Conservation (phyloP, 495 filamentous ascomycete species). For the Thermochaetoides thermophila region DNA sequence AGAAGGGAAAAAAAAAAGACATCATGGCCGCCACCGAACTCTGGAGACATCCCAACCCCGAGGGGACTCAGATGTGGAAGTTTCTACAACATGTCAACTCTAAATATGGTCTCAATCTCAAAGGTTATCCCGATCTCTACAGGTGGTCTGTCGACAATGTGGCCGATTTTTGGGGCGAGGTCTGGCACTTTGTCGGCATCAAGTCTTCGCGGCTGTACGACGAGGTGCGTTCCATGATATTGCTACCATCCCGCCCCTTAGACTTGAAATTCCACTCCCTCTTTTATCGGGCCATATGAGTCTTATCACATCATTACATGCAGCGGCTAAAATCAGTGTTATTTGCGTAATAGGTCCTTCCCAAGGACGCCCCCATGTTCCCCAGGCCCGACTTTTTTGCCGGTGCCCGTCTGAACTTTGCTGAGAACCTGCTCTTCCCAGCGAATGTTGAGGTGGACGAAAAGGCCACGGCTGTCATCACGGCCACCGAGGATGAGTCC, state of each 20-base stretch:
- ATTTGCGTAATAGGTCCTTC: conserved; percentile 71
- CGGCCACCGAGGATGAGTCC: conserved; percentile 50
- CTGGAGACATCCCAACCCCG: conserved; percentile 57
- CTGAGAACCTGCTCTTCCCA: conserved; percentile 81
- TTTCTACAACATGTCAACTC: conserved; percentile 55
- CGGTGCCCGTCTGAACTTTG: conserved; percentile 70
- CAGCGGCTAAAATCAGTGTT: too few relatives aligned
- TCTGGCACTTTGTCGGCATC: conserved; percentile 70
- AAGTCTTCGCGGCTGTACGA: conserved; percentile 48
- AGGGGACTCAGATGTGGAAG: conserved; percentile 50
- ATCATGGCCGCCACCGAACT: conserved; percentile 35
- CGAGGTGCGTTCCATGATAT: conserved; percentile 30
- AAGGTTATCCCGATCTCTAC: conserved; percentile 56
- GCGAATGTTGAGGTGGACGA: conserved; percentile 30
- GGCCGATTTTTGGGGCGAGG: conserved; percentile 66
- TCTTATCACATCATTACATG: too few relatives aligned
- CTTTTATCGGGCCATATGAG: too few relatives aligned
- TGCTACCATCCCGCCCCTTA: not conserved
- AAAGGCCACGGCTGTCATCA: conserved; percentile 53
- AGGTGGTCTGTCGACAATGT: conserved; percentile 72
- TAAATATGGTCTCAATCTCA: conserved; percentile 47
- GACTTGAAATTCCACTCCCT: too few relatives aligned
- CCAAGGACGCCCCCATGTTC: conserved; percentile 53
- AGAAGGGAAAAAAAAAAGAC: not conserved
- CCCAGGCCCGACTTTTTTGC: conserved; percentile 75